Base-by-base conservation (phyloP, 1,284 basidiomycete genomes). In the Cutaneotrichosporon sp. region DNA sequence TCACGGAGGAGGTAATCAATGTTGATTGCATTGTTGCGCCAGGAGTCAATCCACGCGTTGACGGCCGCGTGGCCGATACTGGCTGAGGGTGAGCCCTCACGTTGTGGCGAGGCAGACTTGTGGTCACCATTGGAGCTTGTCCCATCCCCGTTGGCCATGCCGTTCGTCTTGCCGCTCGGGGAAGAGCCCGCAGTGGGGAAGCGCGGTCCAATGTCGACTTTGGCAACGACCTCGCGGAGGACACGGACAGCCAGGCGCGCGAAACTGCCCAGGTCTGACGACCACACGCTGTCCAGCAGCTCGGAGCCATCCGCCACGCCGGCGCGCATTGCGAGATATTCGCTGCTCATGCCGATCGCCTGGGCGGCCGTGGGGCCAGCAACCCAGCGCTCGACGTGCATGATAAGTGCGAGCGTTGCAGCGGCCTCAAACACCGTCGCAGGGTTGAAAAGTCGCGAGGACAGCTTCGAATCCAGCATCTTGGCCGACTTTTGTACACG, bases 381-480 rank as follows among this genome's bases (percentile, higher is more conserved):
- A 3, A 68, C 49, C 2, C 61, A 57, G 35, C 63, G 63, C 32
- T 71, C 70, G 10, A 71, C 67, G 46, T 66, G 58, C 57, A 66
- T 57, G 38, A 72, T 64, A 37, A 72, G 52, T 5, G 62, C 65
- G 35, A 71, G 52, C 1, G 63, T 64, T 27, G 63, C 62, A 3
- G 66, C 63, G 10, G 66, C 59, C 51, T 72, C 70, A 29, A 72
- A 72, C 2, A 72, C 65, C 1, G 61, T 57, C 22, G 59, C 52
- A 2, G 68, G 64, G 54, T 62, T 59, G 50, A 70, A 70, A 22
- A 72, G 49, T 16, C 70, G 58, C 31, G 65, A 61, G 11, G 64
- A 63, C 27, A 70, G 49, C 55, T 67, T 72, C 16, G 63, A 47
- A 57, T 72, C 69, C 17, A 70, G 60, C 61, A 72, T 64, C 41